Conservation (phyloP, 352 stramenopile species). For the Globisporangium polare region DNA sequence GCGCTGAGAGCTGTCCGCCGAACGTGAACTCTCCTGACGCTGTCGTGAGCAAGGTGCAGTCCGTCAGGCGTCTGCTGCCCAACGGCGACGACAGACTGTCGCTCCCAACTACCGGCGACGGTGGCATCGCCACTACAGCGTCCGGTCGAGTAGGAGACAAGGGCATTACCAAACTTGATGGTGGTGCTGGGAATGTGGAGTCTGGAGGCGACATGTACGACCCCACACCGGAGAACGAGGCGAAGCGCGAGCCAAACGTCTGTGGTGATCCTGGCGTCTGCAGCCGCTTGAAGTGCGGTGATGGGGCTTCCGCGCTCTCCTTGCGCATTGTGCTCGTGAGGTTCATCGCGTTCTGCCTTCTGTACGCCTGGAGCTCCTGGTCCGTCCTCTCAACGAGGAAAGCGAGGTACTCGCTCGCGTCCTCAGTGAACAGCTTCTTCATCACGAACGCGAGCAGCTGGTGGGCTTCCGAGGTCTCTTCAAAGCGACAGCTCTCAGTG, state of each 20-base stretch:
- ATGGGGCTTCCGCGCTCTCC: slow-evolving; percentile 25
- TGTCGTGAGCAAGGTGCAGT: slow-evolving; percentile 27
- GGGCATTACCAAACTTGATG: not conserved
- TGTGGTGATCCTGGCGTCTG: slow-evolving; percentile 17
- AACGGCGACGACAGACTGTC: not conserved
- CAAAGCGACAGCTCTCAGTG: slow-evolving; percentile 1
- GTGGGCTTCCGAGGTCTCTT: slow-evolving; percentile 8
- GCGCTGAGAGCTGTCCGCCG: slow-evolving; percentile 33
- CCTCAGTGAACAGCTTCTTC: slow-evolving; percentile 33
- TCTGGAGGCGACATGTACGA: not conserved
- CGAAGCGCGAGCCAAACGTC: slow-evolving; percentile 26
- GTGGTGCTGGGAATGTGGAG: slow-evolving; percentile 3
- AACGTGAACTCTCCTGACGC: slow-evolving; percentile 36
- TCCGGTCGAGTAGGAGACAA: not conserved
- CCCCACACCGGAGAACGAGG: slow-evolving; percentile 32
- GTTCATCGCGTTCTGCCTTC: slow-evolving; percentile 36
- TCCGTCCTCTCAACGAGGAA: slow-evolving; percentile 33
- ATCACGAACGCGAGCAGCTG: slow-evolving; percentile 34
- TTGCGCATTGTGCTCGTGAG: slow-evolving; percentile 22
- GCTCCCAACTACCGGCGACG: not conserved
- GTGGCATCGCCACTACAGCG: not conserved
- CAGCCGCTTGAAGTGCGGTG: slow-evolving; percentile 18
- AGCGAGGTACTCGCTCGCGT: slow-evolving; percentile 45
- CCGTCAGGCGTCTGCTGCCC: slow-evolving; percentile 9
- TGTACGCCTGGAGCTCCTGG: slow-evolving; percentile 34